Percentiles rank a stretch among this genome's conserved stretches.
Evolutionary conservation across 495 filamentous ascomycete species (phyloP).

Genomic region (Usnea hakonensis): DNA sequence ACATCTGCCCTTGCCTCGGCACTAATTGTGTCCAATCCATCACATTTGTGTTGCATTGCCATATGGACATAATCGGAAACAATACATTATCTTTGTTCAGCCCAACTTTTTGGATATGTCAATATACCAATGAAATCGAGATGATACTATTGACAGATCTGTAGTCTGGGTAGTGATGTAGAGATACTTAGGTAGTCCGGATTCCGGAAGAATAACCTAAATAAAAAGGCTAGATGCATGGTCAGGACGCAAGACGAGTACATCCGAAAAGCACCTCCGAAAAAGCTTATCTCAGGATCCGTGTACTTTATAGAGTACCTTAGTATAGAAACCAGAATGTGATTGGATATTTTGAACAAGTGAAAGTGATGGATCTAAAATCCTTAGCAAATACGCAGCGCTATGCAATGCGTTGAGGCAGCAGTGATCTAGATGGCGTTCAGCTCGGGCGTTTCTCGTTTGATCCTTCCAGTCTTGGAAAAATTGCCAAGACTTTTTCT

Average conservation of each 20-base stretch:
- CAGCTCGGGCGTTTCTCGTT: neutral
- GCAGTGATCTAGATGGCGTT: slow-evolving; percentile 7
- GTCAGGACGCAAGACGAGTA: neutral
- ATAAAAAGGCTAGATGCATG: neutral
- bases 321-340: too few species aligned
- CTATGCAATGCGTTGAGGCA: slow-evolving; percentile 17
- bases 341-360: neutral
- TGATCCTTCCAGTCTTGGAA: slow-evolving; percentile 5
- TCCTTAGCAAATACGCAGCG: neutral
- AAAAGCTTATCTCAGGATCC: neutral
- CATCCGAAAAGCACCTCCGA: neutral
- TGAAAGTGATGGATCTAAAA: neutral
- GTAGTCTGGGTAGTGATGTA: too few species aligned
- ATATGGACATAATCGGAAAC: neutral
- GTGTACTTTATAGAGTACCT: too few species aligned
- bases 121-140: neutral
- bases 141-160: too few species aligned
- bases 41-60: neutral
- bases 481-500: slow-evolving; percentile 3
- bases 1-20: neutral
- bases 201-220: too few species aligned
- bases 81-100: neutral
- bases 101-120: neutral
- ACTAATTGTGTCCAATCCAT: neutral
- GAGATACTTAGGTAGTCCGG: too few species aligned